phyloP scores from a whole-genome alignment of 2,329 filamentous ascomycete genomes.

The Paraphoma chrysanthemicola region DNA sequence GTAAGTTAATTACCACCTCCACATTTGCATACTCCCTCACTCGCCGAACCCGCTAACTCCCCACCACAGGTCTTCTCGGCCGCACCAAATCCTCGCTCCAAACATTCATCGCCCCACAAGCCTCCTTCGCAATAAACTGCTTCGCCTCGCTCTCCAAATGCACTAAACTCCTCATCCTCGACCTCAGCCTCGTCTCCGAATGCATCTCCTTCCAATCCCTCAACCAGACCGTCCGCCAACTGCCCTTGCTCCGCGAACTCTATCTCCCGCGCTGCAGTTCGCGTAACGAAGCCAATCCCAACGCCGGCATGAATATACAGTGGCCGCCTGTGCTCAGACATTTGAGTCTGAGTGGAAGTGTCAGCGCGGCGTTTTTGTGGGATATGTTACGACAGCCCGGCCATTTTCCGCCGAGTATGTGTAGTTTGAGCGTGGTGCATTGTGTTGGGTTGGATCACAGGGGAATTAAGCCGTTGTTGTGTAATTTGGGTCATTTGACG shows the following conservation, averaged over 20 bases:
- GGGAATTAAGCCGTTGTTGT: slow-evolving; percentile 48
- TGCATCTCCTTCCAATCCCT: slow-evolving; percentile 57
- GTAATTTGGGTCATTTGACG: slow-evolving; percentile 42
- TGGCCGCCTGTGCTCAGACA: slow-evolving; percentile 55
- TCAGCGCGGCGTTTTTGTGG: slow-evolving; percentile 52
- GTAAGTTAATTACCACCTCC: neutral
- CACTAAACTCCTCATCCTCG: slow-evolving; percentile 55
- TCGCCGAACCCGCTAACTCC: neutral
- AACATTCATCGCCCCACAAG: slow-evolving; percentile 64
- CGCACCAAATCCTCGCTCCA: slow-evolving; percentile 60
- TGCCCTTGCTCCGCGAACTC: slow-evolving; percentile 55
- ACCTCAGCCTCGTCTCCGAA: slow-evolving; percentile 62
- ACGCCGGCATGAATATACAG: slow-evolving; percentile 30
- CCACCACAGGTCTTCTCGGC: slow-evolving; percentile 55
- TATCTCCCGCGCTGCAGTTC: slow-evolving; percentile 53
- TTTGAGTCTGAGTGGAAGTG: slow-evolving; percentile 52
- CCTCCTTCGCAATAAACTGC: slow-evolving; percentile 52
- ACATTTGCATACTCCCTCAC: neutral
- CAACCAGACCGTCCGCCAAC: slow-evolving; percentile 57
- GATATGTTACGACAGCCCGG: slow-evolving; percentile 42
- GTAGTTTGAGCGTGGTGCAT: slow-evolving; percentile 48
- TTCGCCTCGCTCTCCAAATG: slow-evolving; percentile 65
- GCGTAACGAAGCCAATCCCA: slow-evolving; percentile 27
- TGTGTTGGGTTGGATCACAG: slow-evolving; percentile 49
- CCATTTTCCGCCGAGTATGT: slow-evolving; percentile 38